phyloP scores from a whole-genome alignment of 1,139 yeast genomes.

The Geotrichum klebahnii region DNA sequence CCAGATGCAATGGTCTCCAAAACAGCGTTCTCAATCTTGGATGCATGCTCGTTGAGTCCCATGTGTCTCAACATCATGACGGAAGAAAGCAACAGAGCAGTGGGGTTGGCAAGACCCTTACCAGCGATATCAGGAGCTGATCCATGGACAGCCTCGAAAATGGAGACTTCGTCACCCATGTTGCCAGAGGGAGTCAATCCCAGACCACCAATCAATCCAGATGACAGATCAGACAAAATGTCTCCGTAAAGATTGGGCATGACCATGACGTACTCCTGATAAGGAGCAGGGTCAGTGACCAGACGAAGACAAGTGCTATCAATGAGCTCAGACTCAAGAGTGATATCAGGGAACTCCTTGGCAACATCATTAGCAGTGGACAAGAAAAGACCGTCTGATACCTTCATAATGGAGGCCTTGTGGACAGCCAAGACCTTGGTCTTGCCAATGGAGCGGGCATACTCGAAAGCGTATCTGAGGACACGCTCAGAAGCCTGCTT shows the following conservation, averaged over 20 bases:
- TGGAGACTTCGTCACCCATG: constrained; percentile 96
- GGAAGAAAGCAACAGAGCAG: constrained; percentile 91
- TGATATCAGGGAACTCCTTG: constrained; percentile 79
- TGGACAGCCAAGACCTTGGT: constrained; percentile 93
- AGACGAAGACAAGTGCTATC: constrained; percentile 99
- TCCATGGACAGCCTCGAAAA: constrained; percentile 98
- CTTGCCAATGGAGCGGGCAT: constrained; percentile 88
- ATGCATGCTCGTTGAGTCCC: constrained; percentile 80
- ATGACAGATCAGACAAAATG: constrained; percentile 94
- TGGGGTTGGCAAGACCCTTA: constrained; percentile 93
- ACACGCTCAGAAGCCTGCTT: constrained; percentile 94
- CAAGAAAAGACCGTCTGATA: constrained; percentile 97
- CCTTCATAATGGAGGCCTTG: constrained; percentile 98
- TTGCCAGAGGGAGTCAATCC: constrained; percentile 98
- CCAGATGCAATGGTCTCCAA: constrained; percentile 87
- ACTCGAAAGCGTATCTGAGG: constrained; percentile 95
- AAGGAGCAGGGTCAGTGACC: constrained; percentile 97
- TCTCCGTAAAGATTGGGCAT: constrained; percentile 98
- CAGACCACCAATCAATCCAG: constrained; percentile 97
- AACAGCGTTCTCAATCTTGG: constrained; percentile 81
- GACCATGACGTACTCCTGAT: constrained; percentile 95
- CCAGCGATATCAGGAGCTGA: constrained; percentile 97
- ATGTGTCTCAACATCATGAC: constrained; percentile 91
- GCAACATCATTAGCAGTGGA: constrained; percentile 89
- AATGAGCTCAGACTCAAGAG: constrained; percentile 87